phyloP scores from a whole-genome alignment of 345 rosid genomes.

The Arabis hirsuta region DNA sequence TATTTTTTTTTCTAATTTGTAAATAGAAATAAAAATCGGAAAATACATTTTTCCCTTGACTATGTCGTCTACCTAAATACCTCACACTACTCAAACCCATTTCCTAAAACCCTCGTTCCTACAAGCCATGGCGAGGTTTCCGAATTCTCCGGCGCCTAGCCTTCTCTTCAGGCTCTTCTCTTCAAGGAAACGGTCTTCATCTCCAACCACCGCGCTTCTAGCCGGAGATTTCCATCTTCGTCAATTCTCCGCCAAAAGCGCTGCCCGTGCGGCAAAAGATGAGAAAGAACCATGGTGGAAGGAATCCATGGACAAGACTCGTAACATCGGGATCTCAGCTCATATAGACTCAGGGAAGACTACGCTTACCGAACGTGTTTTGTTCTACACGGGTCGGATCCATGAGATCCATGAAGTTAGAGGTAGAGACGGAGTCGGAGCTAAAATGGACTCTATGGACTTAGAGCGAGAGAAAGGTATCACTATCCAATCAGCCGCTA shows the following conservation, averaged over 20 bases:
- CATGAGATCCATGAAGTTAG: slow-evolving; percentile 99
- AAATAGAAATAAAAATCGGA: not conserved
- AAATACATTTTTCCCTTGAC: slow-evolving; percentile 16
- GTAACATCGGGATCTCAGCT: slow-evolving; percentile 97
- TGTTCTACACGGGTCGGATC: slow-evolving; percentile 91
- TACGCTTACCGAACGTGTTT: slow-evolving; percentile 86
- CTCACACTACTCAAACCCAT: slow-evolving; percentile 8
- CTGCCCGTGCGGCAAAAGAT: slow-evolving; percentile 74
- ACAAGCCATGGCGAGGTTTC: slow-evolving; percentile 57
- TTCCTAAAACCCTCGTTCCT: slow-evolving; percentile 39
- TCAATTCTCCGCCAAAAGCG: slow-evolving; percentile 68
- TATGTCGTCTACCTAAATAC: not conserved
- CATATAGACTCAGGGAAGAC: slow-evolving; percentile 99
- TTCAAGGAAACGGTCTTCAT: slow-evolving; percentile 40
- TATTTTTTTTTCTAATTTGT: not conserved
- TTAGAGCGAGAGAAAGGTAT: slow-evolving; percentile 99
- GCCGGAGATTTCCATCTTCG: slow-evolving; percentile 60
- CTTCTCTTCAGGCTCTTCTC: slow-evolving; percentile 53
- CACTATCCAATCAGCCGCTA: slow-evolving; percentile 98
- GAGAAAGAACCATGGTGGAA: slow-evolving; percentile 96
- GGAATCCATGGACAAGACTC: slow-evolving; percentile 84
- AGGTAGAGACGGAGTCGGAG: slow-evolving; percentile 96
- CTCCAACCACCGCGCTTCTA: slow-evolving; percentile 65
- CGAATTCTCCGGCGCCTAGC: slow-evolving; percentile 52
- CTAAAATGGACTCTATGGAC: slow-evolving; percentile 99